These are phyloP conservation scores for Camellia granthamiana DNA, from an alignment of 148 eudicot species.

Conservation along the genomic window DNA sequence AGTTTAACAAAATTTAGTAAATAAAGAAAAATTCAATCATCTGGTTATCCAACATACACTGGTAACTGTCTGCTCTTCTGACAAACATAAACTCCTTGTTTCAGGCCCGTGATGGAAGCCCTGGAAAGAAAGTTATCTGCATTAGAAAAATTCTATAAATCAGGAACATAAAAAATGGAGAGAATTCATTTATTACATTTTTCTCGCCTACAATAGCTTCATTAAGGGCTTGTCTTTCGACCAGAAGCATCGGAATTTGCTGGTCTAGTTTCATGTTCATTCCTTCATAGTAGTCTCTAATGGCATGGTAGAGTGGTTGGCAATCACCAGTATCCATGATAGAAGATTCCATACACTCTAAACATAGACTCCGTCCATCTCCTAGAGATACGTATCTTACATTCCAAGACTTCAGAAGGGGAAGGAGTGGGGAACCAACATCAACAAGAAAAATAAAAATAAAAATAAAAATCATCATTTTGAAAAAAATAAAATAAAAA, in stretches of 20 bases:
- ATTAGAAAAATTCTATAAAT: conserved; percentile 13
- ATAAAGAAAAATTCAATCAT: not conserved
- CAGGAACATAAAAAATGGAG: conserved; percentile 1
- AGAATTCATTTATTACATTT: conserved; percentile 40
- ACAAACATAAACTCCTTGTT: conserved; percentile 96
- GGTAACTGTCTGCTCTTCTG: conserved; percentile 97
- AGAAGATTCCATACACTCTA: conserved; percentile 96
- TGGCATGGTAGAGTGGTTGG: conserved; percentile 89
- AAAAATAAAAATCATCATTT: not conserved
- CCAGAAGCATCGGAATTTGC: conserved; percentile 95
- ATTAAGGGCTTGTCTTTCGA: conserved; percentile 95
- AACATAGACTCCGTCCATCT: conserved; percentile 88
- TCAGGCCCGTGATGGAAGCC: conserved; percentile 98
- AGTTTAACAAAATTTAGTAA: not conserved
- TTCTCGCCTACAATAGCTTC: conserved; percentile 99
- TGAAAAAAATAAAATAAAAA: not conserved
- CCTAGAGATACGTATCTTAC: conserved; percentile 69
- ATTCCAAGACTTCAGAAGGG: conserved; percentile 55
- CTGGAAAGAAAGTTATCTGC: conserved; percentile 30
- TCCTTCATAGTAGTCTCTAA: conserved; percentile 95
- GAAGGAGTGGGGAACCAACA: conserved; percentile 7
- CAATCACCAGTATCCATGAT: conserved; percentile 98
- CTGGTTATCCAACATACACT: conserved; percentile 47
- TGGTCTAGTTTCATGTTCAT: conserved; percentile 95
- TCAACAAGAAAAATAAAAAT: not conserved